Percentiles rank a stretch among this genome's conserved stretches.
phyloP scores from a whole-genome alignment of 148 eudicot genomes.

The Rhododendron henanense region DNA sequence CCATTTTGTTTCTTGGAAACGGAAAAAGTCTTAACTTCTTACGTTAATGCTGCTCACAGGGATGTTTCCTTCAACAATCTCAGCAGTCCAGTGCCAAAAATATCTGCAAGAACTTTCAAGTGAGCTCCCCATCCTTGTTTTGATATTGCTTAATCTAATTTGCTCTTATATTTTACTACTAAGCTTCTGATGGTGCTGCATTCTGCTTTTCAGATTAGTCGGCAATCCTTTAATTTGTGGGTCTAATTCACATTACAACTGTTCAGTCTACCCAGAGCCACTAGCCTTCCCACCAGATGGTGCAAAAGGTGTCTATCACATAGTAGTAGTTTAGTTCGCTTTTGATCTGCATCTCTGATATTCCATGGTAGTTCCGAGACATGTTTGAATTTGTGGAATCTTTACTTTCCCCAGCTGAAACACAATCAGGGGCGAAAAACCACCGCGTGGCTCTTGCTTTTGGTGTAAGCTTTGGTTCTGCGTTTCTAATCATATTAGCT shows the following conservation, averaged over 20 bases:
- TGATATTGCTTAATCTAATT: neutral
- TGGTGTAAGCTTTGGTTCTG: slow-evolving; percentile 64
- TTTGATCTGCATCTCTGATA: neutral
- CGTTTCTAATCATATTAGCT: slow-evolving; percentile 27
- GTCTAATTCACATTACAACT: slow-evolving; percentile 46
- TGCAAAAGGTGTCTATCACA: slow-evolving; percentile 36
- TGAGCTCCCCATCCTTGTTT: slow-evolving; percentile 21
- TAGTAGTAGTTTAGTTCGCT: neutral
- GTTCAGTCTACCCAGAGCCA: slow-evolving; percentile 73
- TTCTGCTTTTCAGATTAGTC: slow-evolving; percentile 43
- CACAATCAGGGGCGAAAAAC: slow-evolving; percentile 38
- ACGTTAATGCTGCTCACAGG: slow-evolving; percentile 30
- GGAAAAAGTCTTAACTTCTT: neutral
- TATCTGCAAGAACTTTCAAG: slow-evolving; percentile 78
- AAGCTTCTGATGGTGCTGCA: slow-evolving; percentile 13
- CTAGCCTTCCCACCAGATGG: slow-evolving; percentile 65
- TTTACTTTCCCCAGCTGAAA: slow-evolving; percentile 32
- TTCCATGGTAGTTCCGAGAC: neutral
- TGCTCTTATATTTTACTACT: neutral
- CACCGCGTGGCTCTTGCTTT: slow-evolving; percentile 57
- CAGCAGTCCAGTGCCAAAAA: slow-evolving; percentile 76
- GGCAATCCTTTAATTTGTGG: slow-evolving; percentile 83
- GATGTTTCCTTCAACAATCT: slow-evolving; percentile 89
- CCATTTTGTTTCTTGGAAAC: neutral
- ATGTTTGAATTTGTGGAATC: neutral